Percentiles rank a stretch among this genome's conserved stretches.
phyloP scores from a whole-genome alignment of 2,329 filamentous ascomycete species.

The Mycosphaerella sp. region DNA sequence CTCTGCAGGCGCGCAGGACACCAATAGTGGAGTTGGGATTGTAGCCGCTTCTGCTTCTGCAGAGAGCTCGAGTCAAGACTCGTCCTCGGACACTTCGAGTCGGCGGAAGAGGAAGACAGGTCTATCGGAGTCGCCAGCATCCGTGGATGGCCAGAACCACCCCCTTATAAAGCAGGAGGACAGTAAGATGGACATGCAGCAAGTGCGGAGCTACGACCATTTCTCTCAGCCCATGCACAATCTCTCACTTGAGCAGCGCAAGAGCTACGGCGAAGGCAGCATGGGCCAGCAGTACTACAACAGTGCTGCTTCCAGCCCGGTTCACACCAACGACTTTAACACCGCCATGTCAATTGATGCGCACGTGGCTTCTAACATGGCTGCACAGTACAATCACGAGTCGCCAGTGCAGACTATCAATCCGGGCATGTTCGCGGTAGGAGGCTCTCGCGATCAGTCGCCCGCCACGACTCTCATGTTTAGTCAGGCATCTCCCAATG shows the following conservation, averaged over 20 bases:
- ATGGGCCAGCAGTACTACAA: conserved; percentile 53
- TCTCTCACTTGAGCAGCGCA: conserved; percentile 29
- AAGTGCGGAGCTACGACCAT: conserved; percentile 28
- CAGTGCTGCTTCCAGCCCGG: conserved; percentile 53
- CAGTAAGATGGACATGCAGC: conserved; percentile 24
- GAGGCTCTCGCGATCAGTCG: conserved; percentile 30
- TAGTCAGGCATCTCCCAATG: conserved; percentile 31
- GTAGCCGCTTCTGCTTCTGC: conserved; percentile 33
- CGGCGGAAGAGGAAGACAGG: conserved; percentile 38
- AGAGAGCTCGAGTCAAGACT: conserved; percentile 40
- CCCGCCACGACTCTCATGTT: conserved; percentile 29
- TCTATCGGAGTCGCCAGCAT: conserved; percentile 34
- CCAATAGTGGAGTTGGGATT: conserved; percentile 11
- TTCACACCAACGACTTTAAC: conserved; percentile 28
- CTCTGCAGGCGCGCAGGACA: conserved; percentile 12
- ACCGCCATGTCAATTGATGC: conserved; percentile 28
- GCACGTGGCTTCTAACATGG: conserved; percentile 18
- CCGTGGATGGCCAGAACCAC: conserved; percentile 9
- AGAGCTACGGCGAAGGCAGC: conserved; percentile 30
- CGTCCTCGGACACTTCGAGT: conserved; percentile 38
- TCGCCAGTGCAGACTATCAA: conserved; percentile 34
- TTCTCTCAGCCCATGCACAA: conserved; percentile 32
- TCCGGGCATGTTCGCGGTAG: conserved; percentile 32
- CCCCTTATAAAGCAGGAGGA: conserved; percentile 28
- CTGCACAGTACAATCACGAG: conserved; percentile 24